Conservation (phyloP, 2,329 filamentous ascomycete genomes). For the Saccharata proteae region DNA sequence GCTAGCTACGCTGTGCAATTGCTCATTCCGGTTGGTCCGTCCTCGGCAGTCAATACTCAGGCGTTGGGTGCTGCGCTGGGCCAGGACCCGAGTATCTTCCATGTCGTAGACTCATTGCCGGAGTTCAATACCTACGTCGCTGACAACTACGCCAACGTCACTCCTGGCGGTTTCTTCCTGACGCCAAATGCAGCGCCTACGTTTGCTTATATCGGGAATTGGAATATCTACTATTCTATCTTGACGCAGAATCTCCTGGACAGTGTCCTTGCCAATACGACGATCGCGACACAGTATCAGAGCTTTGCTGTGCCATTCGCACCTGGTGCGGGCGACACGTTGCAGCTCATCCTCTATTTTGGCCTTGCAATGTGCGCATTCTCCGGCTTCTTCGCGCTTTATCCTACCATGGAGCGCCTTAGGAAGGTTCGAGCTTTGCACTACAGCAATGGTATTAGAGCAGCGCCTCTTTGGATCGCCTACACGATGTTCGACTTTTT, state of each 20-base stretch:
- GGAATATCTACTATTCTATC: slow-evolving; percentile 52
- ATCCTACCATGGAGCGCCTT: slow-evolving; percentile 73
- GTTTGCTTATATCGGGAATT: slow-evolving; percentile 59
- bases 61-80: slow-evolving; percentile 19
- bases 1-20: slow-evolving; percentile 10
- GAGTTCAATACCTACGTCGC: slow-evolving; percentile 58
- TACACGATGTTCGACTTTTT: slow-evolving; percentile 71
- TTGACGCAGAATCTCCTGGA: slow-evolving; percentile 84
- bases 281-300: slow-evolving; percentile 60
- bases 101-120: slow-evolving; percentile 49
- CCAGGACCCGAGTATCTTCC: slow-evolving; percentile 21
- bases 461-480: slow-evolving; percentile 72
- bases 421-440: slow-evolving; percentile 71
- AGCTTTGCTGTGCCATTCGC: slow-evolving; percentile 64
- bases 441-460: slow-evolving; percentile 82
- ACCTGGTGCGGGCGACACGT: slow-evolving; percentile 54
- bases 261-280: slow-evolving; percentile 56
- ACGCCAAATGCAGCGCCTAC: slow-evolving; percentile 50
- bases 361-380: slow-evolving; percentile 65
- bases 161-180: slow-evolving; percentile 70
- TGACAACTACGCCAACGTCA: slow-evolving; percentile 53
- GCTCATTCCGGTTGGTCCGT: slow-evolving; percentile 30
- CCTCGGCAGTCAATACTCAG: slow-evolving; percentile 16
- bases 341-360: slow-evolving; percentile 75
- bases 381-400: slow-evolving; percentile 78